Percentiles rank a stretch among this genome's conserved stretches.
These are phyloP conservation scores for Geotrichum macrosporum DNA, from an alignment of 1,139 yeast species.

Conservation along the genomic window DNA sequence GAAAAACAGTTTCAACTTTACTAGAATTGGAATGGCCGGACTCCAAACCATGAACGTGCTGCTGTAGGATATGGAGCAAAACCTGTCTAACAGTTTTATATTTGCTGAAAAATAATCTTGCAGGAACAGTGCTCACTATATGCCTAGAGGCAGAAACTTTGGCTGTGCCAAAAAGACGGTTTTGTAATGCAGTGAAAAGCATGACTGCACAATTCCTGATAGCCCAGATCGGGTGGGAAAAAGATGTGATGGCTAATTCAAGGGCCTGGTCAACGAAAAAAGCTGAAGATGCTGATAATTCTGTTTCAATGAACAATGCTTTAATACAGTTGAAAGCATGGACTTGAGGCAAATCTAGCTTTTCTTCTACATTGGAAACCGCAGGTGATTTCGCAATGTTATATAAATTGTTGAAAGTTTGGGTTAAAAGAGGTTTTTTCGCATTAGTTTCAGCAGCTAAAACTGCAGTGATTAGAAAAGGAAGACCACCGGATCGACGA, in stretches of 20 bases:
- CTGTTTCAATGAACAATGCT: slow-evolving; percentile 66
- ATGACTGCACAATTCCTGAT: slow-evolving; percentile 88
- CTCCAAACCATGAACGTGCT: slow-evolving; percentile 37
- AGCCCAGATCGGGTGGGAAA: slow-evolving; percentile 72
- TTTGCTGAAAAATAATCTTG: slow-evolving; percentile 63
- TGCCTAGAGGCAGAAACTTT: slow-evolving; percentile 34
- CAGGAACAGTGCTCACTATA: slow-evolving; percentile 46
- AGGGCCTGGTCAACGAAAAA: slow-evolving; percentile 55
- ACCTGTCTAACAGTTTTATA: slow-evolving; percentile 51
- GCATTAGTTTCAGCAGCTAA: slow-evolving; percentile 48
- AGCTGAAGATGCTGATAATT: slow-evolving; percentile 52
- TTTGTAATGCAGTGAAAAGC: slow-evolving; percentile 81
- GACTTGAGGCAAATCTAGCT: slow-evolving; percentile 79
- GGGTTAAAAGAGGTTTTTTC: slow-evolving; percentile 40
- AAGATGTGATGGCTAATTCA: slow-evolving; percentile 55
- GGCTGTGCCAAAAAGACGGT: slow-evolving; percentile 68
- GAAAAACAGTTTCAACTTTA: slow-evolving; percentile 57
- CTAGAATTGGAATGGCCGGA: slow-evolving; percentile 16
- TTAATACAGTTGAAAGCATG: slow-evolving; percentile 86
- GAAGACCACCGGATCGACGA: slow-evolving; percentile 89
- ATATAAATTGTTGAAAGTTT: slow-evolving; percentile 51
- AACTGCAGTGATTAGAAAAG: slow-evolving; percentile 69
- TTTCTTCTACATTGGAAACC: slow-evolving; percentile 45
- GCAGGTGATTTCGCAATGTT: slow-evolving; percentile 50
- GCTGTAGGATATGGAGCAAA: slow-evolving; percentile 45